Evolutionary conservation across 768 basidiomycete genomes (phyloP).

Genomic region (Lactarius deliciosus): DNA sequence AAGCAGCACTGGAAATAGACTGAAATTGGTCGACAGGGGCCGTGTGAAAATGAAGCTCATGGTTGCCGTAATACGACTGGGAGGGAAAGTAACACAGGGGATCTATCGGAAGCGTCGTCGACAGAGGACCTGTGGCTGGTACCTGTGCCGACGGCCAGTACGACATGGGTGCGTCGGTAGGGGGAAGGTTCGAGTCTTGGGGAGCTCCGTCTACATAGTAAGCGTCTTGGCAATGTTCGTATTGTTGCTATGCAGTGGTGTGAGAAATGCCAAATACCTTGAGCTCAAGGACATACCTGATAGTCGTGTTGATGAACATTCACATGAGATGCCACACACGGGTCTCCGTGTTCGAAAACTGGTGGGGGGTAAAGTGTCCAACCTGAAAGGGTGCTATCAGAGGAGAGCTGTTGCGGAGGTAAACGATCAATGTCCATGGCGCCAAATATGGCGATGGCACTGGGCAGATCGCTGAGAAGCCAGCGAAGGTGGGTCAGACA

Average conservation of each 20-base stretch:
- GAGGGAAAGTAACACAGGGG: not conserved
- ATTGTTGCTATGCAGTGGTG: constrained; percentile 7
- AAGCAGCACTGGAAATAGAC: not conserved
- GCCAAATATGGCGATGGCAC: not conserved
- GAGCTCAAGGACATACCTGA: constrained; percentile 12
- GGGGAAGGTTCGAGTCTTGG: not conserved
- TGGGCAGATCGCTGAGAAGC: not conserved
- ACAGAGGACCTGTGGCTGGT: not conserved
- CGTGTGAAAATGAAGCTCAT: not conserved
- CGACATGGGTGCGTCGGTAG: constrained; percentile 1
- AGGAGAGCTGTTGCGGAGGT: constrained; percentile 1
- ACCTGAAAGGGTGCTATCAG: not conserved
- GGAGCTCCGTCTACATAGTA: constrained; percentile 1
- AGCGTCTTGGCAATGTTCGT: not conserved
- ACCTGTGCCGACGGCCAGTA: constrained; percentile 19
- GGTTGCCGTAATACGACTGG: constrained; percentile 4
- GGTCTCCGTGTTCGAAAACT: constrained; percentile 1
- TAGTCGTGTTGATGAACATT: constrained; percentile 5
- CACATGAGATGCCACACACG: constrained; percentile 7
- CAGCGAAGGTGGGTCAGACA: constrained; percentile 3
- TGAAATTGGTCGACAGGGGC: not conserved
- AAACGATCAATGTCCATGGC: constrained; percentile 10
- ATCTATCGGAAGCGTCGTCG: constrained; percentile 1
- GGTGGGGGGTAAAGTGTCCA: constrained; percentile 8
- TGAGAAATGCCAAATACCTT: not conserved